Base-by-base conservation (phyloP, 1,139 yeast genomes). In the Dujonia santamariae region DNA sequence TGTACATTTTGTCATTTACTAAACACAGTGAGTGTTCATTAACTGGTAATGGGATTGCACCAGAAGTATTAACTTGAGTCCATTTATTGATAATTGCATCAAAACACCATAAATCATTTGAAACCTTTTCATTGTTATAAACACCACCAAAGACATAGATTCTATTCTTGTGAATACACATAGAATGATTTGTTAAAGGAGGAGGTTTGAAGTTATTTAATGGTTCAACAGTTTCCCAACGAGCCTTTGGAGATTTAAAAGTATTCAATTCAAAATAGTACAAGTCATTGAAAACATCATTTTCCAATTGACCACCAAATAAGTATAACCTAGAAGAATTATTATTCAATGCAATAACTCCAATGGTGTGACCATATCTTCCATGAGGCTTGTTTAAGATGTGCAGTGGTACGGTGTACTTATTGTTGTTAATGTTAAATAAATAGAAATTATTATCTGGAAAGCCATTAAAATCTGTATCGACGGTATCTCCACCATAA, bases 291-390 rank as follows among this genome's bases (percentile, higher is more conserved):
- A 86, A 90, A 40, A 83, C 86, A 39, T 78, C 78, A 51, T 85
- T 88, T 53, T 92, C 97, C 47, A 88, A 73, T 58, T 92, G 97
- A 35, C 99, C 99, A 35, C 98, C 99, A 63, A 88, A 92, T 8
- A 92, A 71, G 56, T 81, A 92, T 34, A 94, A 70, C 45, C 82
- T 75, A 4, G 94, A 81, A 34, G 85, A 83, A 44, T 73, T 67
- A 40, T 78, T 78, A 37, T 78, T 78, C 35, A 81, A 66, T 11
- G 81, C 75, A 38, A 79, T 71, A 5, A 74, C 72, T 19, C 73
- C 71, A 37, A 84, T 73, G 34, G 95, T 80, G 57, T 92, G 97
- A 15, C 98, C 98, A 56, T 92, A 92, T 44, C 99, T 74, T 3
- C 98, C 98, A 27, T 80, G 67, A 1, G 98, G 98, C 50, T 86